Evolutionary conservation across 345 rosid genomes (phyloP).

Genomic region (Stellera chamaejasme): DNA sequence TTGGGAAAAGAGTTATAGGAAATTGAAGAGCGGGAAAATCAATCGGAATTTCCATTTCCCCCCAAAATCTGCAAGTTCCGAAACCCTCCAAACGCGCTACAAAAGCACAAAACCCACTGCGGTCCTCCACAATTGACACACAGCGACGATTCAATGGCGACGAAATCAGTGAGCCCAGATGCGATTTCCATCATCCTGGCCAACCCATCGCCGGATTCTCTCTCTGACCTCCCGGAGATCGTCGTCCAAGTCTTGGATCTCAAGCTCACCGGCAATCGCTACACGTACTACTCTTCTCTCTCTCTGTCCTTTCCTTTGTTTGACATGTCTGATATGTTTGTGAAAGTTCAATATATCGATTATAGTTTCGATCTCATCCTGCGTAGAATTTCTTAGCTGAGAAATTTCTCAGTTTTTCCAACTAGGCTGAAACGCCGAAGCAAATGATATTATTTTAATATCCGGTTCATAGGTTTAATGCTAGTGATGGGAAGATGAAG

Average conservation of each 20-base stretch:
- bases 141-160: constrained; percentile 22
- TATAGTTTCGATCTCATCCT: not conserved
- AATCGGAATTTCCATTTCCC: not conserved
- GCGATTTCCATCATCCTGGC: constrained; percentile 51
- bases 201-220: constrained; percentile 59
- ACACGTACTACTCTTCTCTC: constrained; percentile 39
- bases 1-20: too few species aligned
- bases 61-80: not conserved
- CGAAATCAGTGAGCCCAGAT: constrained; percentile 39
- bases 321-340: not conserved
- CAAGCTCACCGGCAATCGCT: constrained; percentile 70
- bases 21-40: constrained; percentile 1
- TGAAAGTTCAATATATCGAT: not conserved
- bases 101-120: not conserved
- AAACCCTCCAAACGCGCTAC: not conserved
- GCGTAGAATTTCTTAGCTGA: too few species aligned
- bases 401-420: too few species aligned
- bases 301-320: not conserved
- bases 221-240: constrained; percentile 41
- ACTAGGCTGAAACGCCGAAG: too few species aligned
- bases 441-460: not conserved
- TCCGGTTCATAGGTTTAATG: constrained; percentile 48
- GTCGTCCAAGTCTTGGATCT: constrained; percentile 78
- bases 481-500: constrained; percentile 67
- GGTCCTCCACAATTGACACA: not conserved